Conservation (phyloP, 2,329 filamentous ascomycete species). For the Rhexocercosporidium sp. region DNA sequence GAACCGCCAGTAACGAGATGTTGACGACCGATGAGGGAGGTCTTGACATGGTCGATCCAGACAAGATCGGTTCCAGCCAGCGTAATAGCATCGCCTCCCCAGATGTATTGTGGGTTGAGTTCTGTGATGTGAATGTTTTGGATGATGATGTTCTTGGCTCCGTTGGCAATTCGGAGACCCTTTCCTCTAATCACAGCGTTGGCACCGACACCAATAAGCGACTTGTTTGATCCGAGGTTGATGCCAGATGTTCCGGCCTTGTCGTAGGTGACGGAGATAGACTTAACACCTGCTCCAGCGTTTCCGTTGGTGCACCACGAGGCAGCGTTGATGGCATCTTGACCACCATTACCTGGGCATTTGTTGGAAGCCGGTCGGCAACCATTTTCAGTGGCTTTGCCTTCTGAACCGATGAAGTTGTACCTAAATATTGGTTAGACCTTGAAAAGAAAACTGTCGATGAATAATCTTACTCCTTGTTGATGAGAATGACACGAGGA, state of each 20-base stretch:
- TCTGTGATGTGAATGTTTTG: slow-evolving; percentile 40
- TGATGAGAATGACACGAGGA: slow-evolving; percentile 62
- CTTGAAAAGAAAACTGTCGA: background rate
- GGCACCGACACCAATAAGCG: slow-evolving; percentile 38
- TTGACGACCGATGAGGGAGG: slow-evolving; percentile 51
- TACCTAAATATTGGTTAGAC: slow-evolving; percentile 43
- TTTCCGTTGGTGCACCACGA: slow-evolving; percentile 46
- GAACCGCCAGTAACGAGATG: slow-evolving; percentile 47
- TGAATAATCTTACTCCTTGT: slow-evolving; percentile 47
- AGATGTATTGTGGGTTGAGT: slow-evolving; percentile 46
- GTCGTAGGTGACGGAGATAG: slow-evolving; percentile 32
- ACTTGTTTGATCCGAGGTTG: slow-evolving; percentile 38
- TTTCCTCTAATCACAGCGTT: slow-evolving; percentile 39
- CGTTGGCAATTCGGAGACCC: slow-evolving; percentile 38
- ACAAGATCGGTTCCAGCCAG: slow-evolving; percentile 43
- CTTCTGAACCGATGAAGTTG: slow-evolving; percentile 58
- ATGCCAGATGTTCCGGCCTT: slow-evolving; percentile 36
- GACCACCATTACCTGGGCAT: slow-evolving; percentile 47
- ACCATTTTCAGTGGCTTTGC: slow-evolving; percentile 42
- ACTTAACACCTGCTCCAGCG: slow-evolving; percentile 13
- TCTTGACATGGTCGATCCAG: slow-evolving; percentile 47
- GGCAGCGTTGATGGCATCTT: slow-evolving; percentile 63
- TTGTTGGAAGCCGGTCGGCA: slow-evolving; percentile 59
- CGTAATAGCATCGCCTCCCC: slow-evolving; percentile 46
- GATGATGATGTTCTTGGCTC: slow-evolving; percentile 37